Percentiles rank a stretch among this genome's conserved stretches.
Evolutionary conservation across 495 filamentous ascomycete genomes (phyloP).

Genomic region (Aspergillus coremiiformis): DNA sequence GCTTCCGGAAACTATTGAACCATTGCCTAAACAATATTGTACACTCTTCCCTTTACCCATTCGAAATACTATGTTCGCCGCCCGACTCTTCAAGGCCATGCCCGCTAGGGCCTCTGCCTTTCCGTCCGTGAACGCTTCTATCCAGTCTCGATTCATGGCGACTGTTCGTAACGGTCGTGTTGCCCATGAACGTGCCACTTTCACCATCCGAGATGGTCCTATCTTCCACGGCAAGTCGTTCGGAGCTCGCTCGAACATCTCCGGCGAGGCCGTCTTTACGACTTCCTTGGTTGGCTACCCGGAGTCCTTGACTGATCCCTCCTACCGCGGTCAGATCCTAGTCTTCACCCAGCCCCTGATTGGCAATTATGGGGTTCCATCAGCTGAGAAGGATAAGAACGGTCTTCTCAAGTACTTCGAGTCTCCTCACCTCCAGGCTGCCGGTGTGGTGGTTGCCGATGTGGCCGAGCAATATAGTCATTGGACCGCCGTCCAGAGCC

Average conservation of each 20-base stretch:
- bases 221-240: constrained; percentile 93
- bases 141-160: constrained; percentile 57
- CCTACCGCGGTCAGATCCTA: constrained; percentile 96
- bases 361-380: constrained; percentile 95
- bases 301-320: constrained; percentile 97
- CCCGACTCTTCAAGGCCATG: constrained; percentile 52
- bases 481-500: constrained; percentile 94
- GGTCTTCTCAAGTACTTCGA: constrained; percentile 89
- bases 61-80: constrained; percentile 55
- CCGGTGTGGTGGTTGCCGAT: constrained; percentile 91
- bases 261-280: constrained; percentile 91
- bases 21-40: constrained; percentile 7
- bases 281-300: constrained; percentile 92
- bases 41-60: background rate
- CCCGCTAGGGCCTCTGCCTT: constrained; percentile 46
- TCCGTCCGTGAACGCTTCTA: constrained; percentile 41
- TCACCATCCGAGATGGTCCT: constrained; percentile 91
- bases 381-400: constrained; percentile 63
- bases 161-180: constrained; percentile 58
- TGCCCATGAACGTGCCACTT: constrained; percentile 74
- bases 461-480: constrained; percentile 90
- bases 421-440: constrained; percentile 92
- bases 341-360: constrained; percentile 99
- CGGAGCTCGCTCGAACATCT: constrained; percentile 84
- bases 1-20: constrained; percentile 66